These are phyloP conservation scores for Pleoardoris graminearum DNA, from an alignment of 2,329 filamentous ascomycete genomes.

Conservation along the genomic window DNA sequence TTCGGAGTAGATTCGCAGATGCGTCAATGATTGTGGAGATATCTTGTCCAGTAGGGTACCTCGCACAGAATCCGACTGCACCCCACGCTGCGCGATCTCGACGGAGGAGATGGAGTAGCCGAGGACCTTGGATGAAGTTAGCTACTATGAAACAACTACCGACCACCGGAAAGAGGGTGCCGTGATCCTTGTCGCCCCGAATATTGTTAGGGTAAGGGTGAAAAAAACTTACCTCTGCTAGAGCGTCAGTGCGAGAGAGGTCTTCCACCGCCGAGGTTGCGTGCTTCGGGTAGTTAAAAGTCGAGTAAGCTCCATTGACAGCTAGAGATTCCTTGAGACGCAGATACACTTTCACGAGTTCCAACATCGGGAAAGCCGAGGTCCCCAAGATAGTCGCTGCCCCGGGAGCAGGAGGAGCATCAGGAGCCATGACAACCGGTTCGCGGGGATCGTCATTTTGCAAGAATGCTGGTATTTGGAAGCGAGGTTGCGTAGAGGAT, in stretches of 20 bases:
- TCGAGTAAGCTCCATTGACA: slow-evolving; percentile 54
- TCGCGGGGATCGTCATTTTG: slow-evolving; percentile 30
- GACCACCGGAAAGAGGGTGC: background rate
- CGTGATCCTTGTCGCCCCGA: background rate
- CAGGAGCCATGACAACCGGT: slow-evolving; percentile 25
- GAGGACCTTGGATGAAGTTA: slow-evolving; percentile 68
- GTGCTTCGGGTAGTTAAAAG: slow-evolving; percentile 50
- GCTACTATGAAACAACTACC: slow-evolving; percentile 37
- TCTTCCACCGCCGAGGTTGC: slow-evolving; percentile 49
- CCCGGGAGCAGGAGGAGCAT: slow-evolving; percentile 20
- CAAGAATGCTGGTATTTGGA: slow-evolving; percentile 38
- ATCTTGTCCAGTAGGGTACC: slow-evolving; percentile 81
- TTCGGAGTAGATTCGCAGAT: slow-evolving; percentile 85
- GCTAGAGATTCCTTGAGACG: slow-evolving; percentile 60
- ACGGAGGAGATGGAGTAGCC: slow-evolving; percentile 85
- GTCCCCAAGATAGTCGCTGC: slow-evolving; percentile 10
- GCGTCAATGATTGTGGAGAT: slow-evolving; percentile 79
- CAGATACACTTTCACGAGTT: slow-evolving; percentile 60
- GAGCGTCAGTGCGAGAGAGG: slow-evolving; percentile 1
- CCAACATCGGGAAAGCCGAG: slow-evolving; percentile 39
- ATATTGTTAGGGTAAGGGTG: too few species aligned
- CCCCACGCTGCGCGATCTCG: slow-evolving; percentile 89
- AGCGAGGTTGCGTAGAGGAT: slow-evolving; percentile 24
- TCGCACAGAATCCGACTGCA: slow-evolving; percentile 68
- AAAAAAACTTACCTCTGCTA: slow-evolving; percentile 5